Evolutionary conservation across 345 rosid species (phyloP), one percentile per base, ranked within the genome.

Genomic region (Luvunga scandens): DNA sequence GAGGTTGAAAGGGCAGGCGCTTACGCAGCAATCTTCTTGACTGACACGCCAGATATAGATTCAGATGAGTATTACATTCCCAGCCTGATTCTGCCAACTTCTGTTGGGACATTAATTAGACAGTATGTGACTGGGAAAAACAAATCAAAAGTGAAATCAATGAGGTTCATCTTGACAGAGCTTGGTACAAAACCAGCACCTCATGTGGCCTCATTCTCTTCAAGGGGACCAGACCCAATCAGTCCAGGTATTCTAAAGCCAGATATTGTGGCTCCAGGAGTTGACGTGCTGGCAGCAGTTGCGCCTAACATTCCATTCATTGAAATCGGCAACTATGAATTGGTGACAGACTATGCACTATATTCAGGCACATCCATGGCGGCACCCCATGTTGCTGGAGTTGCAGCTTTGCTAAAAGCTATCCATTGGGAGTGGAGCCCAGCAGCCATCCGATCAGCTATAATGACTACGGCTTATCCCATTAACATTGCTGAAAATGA

Each of bases 161-260:
- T 84, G 72, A 79, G 45, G 59, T 89, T 89, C 48, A 24, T 57
- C 61, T 56, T 62, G 56, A 87, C 90, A 39, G 80, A 77, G 33
- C 69, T 81, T 10, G 83, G 87, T 2, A 48, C 61, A 8, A 75
- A 33, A 9, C 86, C 88, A 53, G 89, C 96, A 27, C 94, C 98
- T 16, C 69, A 89, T 19, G 87, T 91, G 69, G 93, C 94, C 4
- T 22, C 14, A 38, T 93, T 89, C 81, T 91, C 96, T 21, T 91
- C 94, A 13, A 84, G 91, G 80, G 96, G 96, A 27, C 96, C 87
- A 6, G 90, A 87, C 25, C 86, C 84, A 4, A 76, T 87, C 25
- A 87, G 9, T 50, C 90, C 88, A 1, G 25, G 77, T 16, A 67
- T 79, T 71, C 77, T 88, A 19, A 88, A 83, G 66, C 90, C 89